A percentile compares a stretch with the other conserved stretches of the same genome.
Conservation (phyloP, 2,329 filamentous ascomycete genomes). For the Tetracladium maxilliforme region DNA sequence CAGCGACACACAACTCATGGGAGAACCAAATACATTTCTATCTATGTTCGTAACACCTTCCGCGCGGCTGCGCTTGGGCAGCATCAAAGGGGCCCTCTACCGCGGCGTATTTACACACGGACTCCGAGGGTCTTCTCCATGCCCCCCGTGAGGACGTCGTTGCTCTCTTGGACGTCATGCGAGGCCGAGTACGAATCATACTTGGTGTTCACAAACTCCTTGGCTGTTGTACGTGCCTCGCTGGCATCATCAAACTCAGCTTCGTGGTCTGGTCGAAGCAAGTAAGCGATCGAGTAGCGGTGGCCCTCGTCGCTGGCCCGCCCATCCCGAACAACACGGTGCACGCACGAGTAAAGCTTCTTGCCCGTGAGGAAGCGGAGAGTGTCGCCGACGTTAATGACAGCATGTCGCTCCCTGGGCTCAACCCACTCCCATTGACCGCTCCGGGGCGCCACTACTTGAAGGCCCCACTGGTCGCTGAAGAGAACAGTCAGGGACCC, state of each 20-base stretch:
- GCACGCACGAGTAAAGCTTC: slow-evolving; percentile 40
- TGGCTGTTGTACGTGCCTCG: no score
- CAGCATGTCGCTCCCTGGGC: slow-evolving; percentile 32
- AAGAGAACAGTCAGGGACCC: slow-evolving; percentile 39
- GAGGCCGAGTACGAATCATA: no score
- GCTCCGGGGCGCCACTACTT: slow-evolving; percentile 33
- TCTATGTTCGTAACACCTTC: no score
- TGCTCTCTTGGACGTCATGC: no score
- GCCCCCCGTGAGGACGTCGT: no score
- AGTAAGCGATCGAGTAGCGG: slow-evolving; percentile 44
- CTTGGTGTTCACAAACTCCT: no score
- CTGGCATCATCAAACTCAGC: slow-evolving; percentile 39
- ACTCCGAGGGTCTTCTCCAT: no score
- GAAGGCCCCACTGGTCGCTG: slow-evolving; percentile 39
- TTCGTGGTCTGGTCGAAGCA: slow-evolving; percentile 39
- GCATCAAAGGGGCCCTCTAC: no score
- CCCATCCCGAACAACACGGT: slow-evolving; percentile 30
- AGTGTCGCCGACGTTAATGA: slow-evolving; percentile 44
- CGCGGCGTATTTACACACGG: no score
- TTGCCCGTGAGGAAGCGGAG: slow-evolving; percentile 37
- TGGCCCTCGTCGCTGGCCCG: slow-evolving; percentile 32
- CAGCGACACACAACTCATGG: no score
- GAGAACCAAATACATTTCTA: no score
- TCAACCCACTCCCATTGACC: slow-evolving; percentile 36
- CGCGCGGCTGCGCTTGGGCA: no score